Evolutionary conservation across 306 rosid species (phyloP).

Genomic region (Trichosanthes cucumerina): DNA sequence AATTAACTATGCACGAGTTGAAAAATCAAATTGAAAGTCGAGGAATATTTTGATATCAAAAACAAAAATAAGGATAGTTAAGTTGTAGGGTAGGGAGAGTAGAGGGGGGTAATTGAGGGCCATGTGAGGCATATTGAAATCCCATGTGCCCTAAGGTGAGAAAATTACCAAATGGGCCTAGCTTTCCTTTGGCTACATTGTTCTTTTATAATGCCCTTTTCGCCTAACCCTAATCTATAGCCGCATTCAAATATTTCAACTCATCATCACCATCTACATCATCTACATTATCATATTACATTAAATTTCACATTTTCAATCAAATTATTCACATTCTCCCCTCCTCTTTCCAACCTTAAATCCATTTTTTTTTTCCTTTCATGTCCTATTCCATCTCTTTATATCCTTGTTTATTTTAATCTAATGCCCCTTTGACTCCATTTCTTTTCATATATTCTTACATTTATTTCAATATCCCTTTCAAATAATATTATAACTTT

Average conservation of each 20-base stretch:
- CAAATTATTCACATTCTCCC: no score
- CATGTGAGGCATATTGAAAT: constrained; percentile 4
- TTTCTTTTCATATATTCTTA: not conserved
- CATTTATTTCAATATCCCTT: not conserved
- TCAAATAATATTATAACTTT: not conserved
- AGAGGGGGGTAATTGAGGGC: not conserved
- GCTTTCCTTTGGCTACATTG: not conserved
- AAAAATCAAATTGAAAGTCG: no score
- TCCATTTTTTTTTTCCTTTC: not conserved
- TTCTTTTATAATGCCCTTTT: not conserved
- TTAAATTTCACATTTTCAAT: not conserved
- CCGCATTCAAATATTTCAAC: not conserved
- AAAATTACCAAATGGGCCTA: not conserved
- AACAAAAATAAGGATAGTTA: not conserved
- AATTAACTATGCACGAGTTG: no score
- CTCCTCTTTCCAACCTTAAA: not conserved
- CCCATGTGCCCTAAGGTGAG: not conserved
- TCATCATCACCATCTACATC: not conserved
- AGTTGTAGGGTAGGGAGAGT: not conserved
- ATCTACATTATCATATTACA: no score
- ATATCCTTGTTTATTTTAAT: not conserved
- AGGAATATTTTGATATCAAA: not conserved
- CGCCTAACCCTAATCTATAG: not conserved
- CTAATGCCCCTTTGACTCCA: not conserved
- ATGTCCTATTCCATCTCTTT: not conserved